Evolutionary conservation across 257 asterid genomes (phyloP).

Genomic region (Pogostemon cablin): DNA sequence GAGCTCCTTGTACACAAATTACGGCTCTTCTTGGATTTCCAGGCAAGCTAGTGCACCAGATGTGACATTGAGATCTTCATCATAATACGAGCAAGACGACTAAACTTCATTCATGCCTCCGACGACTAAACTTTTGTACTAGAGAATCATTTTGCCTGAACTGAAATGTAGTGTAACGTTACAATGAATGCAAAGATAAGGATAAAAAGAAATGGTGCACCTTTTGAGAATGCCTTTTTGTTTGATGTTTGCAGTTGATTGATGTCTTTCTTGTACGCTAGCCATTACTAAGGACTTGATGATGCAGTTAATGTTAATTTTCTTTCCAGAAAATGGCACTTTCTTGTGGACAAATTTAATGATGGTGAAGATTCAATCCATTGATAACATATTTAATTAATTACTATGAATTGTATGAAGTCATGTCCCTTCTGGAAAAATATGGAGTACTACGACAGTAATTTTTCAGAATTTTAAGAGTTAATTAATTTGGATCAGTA

Average conservation of each 20-base stretch:
- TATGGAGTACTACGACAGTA: no score
- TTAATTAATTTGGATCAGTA: no score
- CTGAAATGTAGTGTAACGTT: conserved; percentile 29
- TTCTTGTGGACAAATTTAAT: no score
- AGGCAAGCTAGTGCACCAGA: conserved; percentile 50
- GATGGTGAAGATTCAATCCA: no score
- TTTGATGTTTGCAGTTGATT: background rate
- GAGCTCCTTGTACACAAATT: conserved; percentile 86
- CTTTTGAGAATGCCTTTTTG: background rate
- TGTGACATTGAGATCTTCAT: background rate
- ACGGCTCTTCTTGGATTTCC: conserved; percentile 74
- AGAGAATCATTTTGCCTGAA: conserved; percentile 22
- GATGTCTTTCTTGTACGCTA: background rate
- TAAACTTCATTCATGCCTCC: no score
- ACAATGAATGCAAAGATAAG: conserved; percentile 10
- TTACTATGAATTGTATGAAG: no score
- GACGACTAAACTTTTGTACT: background rate
- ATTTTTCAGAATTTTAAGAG: no score
- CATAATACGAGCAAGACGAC: conserved; percentile 6
- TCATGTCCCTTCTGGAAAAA: no score
- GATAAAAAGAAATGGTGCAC: conserved; percentile 8
- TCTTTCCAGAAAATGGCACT: no score
- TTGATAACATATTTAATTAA: no score
- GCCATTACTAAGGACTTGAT: no score
- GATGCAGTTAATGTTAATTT: no score